phyloP scores from a whole-genome alignment of 202 grass and related monocot species.

The Bolboschoenoplectus hybrid region DNA sequence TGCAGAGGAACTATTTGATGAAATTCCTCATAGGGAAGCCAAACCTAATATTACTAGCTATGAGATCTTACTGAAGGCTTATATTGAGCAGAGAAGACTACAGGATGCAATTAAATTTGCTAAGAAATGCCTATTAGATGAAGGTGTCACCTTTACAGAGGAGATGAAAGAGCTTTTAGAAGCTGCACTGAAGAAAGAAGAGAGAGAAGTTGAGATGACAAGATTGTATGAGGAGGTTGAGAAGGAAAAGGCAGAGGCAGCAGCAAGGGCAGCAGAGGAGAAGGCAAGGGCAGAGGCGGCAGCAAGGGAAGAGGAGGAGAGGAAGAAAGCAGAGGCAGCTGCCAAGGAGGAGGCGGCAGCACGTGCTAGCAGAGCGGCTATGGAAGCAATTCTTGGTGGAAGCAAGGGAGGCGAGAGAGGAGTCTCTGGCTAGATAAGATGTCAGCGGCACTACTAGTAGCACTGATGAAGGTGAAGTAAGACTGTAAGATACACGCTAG shows the following conservation, averaged over 20 bases:
- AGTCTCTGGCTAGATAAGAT: slow-evolving; percentile 40
- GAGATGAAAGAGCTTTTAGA: slow-evolving; percentile 72
- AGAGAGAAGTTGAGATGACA: slow-evolving; percentile 62
- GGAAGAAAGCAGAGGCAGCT: slow-evolving; percentile 80
- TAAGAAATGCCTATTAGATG: slow-evolving; percentile 74
- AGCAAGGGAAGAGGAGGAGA: slow-evolving; percentile 89
- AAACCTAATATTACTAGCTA: slow-evolving; percentile 85
- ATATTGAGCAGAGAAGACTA: slow-evolving; percentile 55
- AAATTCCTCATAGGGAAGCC: slow-evolving; percentile 77
- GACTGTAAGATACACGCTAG: background rate
- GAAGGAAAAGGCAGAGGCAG: slow-evolving; percentile 70
- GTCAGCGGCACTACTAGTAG: slow-evolving; percentile 45
- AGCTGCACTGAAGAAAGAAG: slow-evolving; percentile 67
- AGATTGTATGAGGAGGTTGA: slow-evolving; percentile 81
- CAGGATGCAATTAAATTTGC: slow-evolving; percentile 70
- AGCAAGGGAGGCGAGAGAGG: slow-evolving; percentile 56
- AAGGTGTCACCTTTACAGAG: slow-evolving; percentile 58
- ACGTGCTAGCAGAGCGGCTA: slow-evolving; percentile 78
- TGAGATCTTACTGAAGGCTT: slow-evolving; percentile 77
- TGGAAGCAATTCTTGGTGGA: slow-evolving; percentile 72
- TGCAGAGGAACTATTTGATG: slow-evolving; percentile 59
- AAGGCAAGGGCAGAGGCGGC: slow-evolving; percentile 84
- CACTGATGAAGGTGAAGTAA: slow-evolving; percentile 24
- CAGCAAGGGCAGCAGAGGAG: slow-evolving; percentile 79
- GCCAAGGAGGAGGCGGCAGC: slow-evolving; percentile 79